Evolutionary conservation across 2,329 filamentous ascomycete species (phyloP), one percentile per base, ranked within the genome.

Genomic region (Penicillium sp.): DNA sequence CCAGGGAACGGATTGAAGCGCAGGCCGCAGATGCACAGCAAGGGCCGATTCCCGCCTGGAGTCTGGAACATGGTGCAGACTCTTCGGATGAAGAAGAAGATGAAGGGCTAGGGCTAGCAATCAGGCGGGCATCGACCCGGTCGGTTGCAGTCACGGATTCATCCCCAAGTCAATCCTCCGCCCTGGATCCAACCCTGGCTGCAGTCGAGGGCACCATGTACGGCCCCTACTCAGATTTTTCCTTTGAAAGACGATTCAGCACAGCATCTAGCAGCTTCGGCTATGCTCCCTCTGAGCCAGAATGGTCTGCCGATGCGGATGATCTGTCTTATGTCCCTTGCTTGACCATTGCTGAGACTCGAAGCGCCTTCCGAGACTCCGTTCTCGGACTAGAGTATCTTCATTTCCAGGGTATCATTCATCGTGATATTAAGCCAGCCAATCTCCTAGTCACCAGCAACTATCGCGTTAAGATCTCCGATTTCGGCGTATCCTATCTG

Each of bases 401-500:
- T 31, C 90, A 94, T 69, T 93, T 91, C 65, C 88, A 92, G 69
- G 89, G 89, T 15, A 89, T 93, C 43, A 89, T 92, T 25, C 89
- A 93, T 67, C 85, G 89, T 48, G 89, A 93, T 67, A 92, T 93
- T 73, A 93, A 92, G 69, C 89, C 89, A 1, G 92, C 93, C 35
- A 97, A 97, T 70, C 81, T 99, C 6, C 81, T 99, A 6, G 92
- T 93, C 79, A 95, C 91, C 49, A 86, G 80, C 65, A 88, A 92
- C 60, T 87, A 92, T 64, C 86, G 88, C 14, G 90, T 97, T 68
- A 99, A 99, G 79, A 99, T 99, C 57, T 97, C 94, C 5, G 94
- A 99, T 69, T 99, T 99, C 77, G 94, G 94, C 29, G 94, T 99
- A 1, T 99, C 94, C 1, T 99, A 97, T 73, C 90, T 99, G 59